Conservation (phyloP, 306 rosid genomes). For the Geum urbanum region DNA sequence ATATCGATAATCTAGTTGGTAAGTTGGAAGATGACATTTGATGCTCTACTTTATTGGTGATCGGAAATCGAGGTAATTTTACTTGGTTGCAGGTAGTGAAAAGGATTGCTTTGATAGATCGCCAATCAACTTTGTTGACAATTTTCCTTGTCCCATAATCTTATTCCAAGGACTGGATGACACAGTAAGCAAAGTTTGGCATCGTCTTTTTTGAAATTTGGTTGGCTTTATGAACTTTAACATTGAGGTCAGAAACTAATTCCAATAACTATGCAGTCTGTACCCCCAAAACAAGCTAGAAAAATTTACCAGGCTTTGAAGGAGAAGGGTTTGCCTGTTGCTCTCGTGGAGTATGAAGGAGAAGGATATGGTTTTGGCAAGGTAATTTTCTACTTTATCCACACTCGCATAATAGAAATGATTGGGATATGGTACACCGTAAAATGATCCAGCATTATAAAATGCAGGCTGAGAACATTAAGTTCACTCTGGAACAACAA, state of each 20-base stretch:
- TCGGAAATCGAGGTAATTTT: slow-evolving; percentile 23
- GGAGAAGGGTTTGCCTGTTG: slow-evolving; percentile 84
- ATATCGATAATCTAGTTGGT: slow-evolving; percentile 70
- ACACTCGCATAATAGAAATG: background rate
- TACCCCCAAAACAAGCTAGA: slow-evolving; percentile 80
- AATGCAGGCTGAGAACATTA: slow-evolving; percentile 84
- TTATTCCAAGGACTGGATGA: slow-evolving; percentile 92
- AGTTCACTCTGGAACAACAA: slow-evolving; percentile 89
- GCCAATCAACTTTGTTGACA: slow-evolving; percentile 71
- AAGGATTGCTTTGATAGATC: slow-evolving; percentile 57
- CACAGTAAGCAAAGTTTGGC: slow-evolving; percentile 44
- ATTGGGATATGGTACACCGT: slow-evolving; percentile 14
- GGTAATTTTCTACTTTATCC: slow-evolving; percentile 39
- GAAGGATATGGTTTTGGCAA: slow-evolving; percentile 93
- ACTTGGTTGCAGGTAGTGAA: slow-evolving; percentile 56
- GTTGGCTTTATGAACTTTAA: background rate
- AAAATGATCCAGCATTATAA: slow-evolving; percentile 18
- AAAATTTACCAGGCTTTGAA: slow-evolving; percentile 72
- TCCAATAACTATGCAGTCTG: slow-evolving; percentile 46
- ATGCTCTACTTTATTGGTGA: slow-evolving; percentile 5
- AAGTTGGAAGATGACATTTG: slow-evolving; percentile 26
- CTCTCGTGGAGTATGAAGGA: slow-evolving; percentile 84
- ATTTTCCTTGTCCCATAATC: slow-evolving; percentile 78
- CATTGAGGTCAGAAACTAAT: background rate
- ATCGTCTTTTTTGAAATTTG: background rate